Evolutionary conservation across 1,284 basidiomycete species (phyloP).

Genomic region (Hymenochaete sp.): DNA sequence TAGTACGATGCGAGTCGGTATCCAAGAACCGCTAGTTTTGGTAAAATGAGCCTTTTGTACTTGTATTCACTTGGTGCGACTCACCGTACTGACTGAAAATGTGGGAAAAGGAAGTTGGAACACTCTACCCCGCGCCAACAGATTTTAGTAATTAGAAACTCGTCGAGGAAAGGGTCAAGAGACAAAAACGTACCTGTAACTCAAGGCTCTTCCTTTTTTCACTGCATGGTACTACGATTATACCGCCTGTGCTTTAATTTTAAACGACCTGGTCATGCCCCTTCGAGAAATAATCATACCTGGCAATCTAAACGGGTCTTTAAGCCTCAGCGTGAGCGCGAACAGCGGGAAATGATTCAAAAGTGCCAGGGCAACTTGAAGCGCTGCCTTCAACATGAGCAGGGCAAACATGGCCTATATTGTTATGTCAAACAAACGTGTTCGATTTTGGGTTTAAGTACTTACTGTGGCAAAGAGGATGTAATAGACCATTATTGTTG

Average conservation of each 20-base stretch:
- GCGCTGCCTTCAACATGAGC: constrained; percentile 47
- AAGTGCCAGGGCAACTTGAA: constrained; percentile 62
- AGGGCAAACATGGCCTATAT: constrained; percentile 53
- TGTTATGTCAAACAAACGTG: constrained; percentile 4
- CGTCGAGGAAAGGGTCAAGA: background rate
- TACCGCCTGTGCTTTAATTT: constrained; percentile 27
- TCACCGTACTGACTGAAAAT: constrained; percentile 15
- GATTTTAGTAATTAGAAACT: background rate
- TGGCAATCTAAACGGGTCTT: constrained; percentile 79
- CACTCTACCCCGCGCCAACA: background rate
- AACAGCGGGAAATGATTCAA: constrained; percentile 92
- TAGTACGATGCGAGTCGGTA: constrained; percentile 9
- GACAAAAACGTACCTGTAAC: constrained; percentile 3
- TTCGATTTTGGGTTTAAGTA: constrained; percentile 16
- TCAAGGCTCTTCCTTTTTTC: background rate
- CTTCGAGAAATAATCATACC: constrained; percentile 35
- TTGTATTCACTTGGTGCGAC: background rate
- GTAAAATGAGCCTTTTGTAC: background rate
- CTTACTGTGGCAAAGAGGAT: constrained; percentile 69
- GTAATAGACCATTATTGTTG: constrained; percentile 85
- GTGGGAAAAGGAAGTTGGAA: constrained; percentile 9
- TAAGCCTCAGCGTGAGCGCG: constrained; percentile 75
- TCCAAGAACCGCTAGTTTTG: constrained; percentile 6
- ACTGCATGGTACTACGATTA: constrained; percentile 23
- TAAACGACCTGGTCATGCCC: background rate